Base-by-base conservation (phyloP, 1,284 basidiomycete species). In the Ceratobasidium sp. region DNA sequence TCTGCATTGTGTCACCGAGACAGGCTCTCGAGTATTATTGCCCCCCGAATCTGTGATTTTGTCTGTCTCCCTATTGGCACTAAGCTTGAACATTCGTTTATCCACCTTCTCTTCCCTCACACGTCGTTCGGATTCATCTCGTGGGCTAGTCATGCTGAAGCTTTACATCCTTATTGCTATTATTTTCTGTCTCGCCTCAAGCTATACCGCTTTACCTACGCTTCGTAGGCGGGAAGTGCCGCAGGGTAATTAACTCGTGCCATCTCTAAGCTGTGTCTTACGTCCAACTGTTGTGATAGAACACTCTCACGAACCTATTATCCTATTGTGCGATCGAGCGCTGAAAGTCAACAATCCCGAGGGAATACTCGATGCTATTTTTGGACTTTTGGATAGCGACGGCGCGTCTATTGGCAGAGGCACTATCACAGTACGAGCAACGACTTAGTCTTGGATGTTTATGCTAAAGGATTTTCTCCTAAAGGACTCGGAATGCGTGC, bases 371-470 rank as follows among this genome's bases (percentile, higher is more conserved):
- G 91, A 92, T 81, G 86, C 91, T n/a, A 90, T 93, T 64, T 92
- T 93, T 82, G 89, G 87, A 78, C 88, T 92, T 20, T 87, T 93
- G 20, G 92, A 91, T 23, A 88, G 90, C 80, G 91, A 90, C 12
- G 92, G 91, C 13, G 92, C 91, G 3, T 84, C 87, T 0, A 82
- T 80, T 6, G 91, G 91, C 77, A 85, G 86, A 71, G 91, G 91
- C 13, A 86, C 87, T 53, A 88, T 91, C 81, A 86, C 87, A 51
- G 90, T 90, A 78, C 20, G 66, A 51, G 49, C 23, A n/a, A 49
- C 15, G 4, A 12, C 40, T 61, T 39, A 33, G 28, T 18, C 40
- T 20, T 26, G 12, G 26, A 28, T 23, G 46, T 40, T 75, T 12
- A 53, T 56, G 18, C 40, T 33, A 33, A 33, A 33, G 33, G 15